phyloP scores from a whole-genome alignment of 2,329 filamentous ascomycete genomes.

The Venturia pyrina region DNA sequence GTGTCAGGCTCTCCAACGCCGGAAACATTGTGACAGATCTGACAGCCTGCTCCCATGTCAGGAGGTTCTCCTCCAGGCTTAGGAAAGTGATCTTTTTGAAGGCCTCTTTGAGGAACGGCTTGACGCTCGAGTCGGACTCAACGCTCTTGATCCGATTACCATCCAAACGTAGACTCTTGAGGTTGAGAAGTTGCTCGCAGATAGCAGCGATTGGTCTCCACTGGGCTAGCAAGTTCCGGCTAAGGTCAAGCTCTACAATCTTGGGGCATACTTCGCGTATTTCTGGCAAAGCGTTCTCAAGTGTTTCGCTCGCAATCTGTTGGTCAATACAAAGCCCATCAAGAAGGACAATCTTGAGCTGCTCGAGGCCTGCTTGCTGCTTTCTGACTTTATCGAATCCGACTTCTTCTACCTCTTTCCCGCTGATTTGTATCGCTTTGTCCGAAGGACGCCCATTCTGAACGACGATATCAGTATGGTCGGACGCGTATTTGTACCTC shows the following conservation, averaged over 20 bases:
- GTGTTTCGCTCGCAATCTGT: slow-evolving; percentile 19
- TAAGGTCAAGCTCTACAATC: slow-evolving; percentile 68
- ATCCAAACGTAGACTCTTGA: slow-evolving; percentile 49
- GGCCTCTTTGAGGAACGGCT: slow-evolving; percentile 18
- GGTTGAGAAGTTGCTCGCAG: slow-evolving; percentile 55
- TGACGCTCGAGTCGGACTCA: slow-evolving; percentile 19
- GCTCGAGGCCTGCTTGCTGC: slow-evolving; percentile 66
- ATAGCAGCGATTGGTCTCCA: slow-evolving; percentile 60
- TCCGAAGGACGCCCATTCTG: slow-evolving; percentile 18
- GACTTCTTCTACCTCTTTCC: slow-evolving; percentile 83
- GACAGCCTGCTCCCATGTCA: slow-evolving; percentile 26
- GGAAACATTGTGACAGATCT: background rate
- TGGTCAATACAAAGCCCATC: slow-evolving; percentile 58
- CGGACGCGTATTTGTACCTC: slow-evolving; percentile 70
- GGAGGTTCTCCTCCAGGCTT: slow-evolving; percentile 38
- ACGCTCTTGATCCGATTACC: slow-evolving; percentile 57
- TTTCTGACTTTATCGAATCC: slow-evolving; percentile 88
- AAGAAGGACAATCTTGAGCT: slow-evolving; percentile 71
- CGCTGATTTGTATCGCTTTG: slow-evolving; percentile 58
- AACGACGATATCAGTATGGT: slow-evolving; percentile 22
- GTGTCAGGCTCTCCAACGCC: background rate
- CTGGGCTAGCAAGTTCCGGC: slow-evolving; percentile 67
- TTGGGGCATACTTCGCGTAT: slow-evolving; percentile 49
- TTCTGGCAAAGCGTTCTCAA: slow-evolving; percentile 28
- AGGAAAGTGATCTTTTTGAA: slow-evolving; percentile 34